phyloP scores from a whole-genome alignment of 2,329 filamentous ascomycete genomes.

The Corynespora cassiicola region DNA sequence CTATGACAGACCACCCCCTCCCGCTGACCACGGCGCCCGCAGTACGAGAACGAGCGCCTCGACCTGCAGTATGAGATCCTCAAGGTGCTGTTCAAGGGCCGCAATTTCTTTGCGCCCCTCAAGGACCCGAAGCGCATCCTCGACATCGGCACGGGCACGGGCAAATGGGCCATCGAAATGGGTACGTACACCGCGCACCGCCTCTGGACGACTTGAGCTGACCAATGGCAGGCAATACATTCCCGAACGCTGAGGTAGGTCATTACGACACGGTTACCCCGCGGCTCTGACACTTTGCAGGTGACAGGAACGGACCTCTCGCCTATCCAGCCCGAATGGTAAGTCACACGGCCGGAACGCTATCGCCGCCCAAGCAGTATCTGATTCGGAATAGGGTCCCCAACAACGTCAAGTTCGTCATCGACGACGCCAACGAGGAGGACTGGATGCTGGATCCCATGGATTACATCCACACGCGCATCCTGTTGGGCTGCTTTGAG shows the following conservation, averaged over 20 bases:
- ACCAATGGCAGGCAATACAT: slow-evolving; percentile 38
- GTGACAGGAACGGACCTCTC: slow-evolving; percentile 51
- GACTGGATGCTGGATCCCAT: slow-evolving; percentile 65
- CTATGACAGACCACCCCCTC: no score
- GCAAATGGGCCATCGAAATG: slow-evolving; percentile 51
- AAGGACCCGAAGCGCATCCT: slow-evolving; percentile 44
- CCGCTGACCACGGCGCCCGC: slow-evolving; percentile 17
- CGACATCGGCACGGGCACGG: slow-evolving; percentile 52
- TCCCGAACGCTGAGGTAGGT: slow-evolving; percentile 40
- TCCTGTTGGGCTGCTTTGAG: slow-evolving; percentile 64
- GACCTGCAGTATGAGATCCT: slow-evolving; percentile 48
- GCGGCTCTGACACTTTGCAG: slow-evolving; percentile 30
- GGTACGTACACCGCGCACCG: slow-evolving; percentile 32
- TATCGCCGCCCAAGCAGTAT: background rate
- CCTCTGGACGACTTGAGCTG: slow-evolving; percentile 14
- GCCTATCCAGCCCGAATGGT: slow-evolving; percentile 48
- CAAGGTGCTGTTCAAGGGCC: slow-evolving; percentile 41
- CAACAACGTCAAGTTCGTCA: slow-evolving; percentile 75
- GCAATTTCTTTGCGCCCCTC: slow-evolving; percentile 47
- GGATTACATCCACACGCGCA: slow-evolving; percentile 66
- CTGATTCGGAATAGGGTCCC: slow-evolving; percentile 55
- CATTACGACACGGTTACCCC: background rate
- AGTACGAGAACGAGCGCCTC: slow-evolving; percentile 47
- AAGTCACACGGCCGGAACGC: slow-evolving; percentile 9
- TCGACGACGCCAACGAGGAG: slow-evolving; percentile 69